Conservation (phyloP, 768 basidiomycete genomes). For the Boletus tomentosulus region DNA sequence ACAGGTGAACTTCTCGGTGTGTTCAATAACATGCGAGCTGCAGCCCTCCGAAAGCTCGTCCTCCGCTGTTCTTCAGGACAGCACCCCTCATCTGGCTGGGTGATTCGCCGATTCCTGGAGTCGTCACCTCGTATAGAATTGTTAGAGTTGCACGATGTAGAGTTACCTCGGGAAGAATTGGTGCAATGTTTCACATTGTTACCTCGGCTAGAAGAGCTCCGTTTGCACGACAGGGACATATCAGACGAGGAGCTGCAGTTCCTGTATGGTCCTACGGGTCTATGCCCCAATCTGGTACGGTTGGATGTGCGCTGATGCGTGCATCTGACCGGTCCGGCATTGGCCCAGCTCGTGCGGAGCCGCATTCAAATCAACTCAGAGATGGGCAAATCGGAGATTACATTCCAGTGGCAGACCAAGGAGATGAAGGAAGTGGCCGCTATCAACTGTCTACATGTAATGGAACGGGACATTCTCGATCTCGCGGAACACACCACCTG, state of each 20-base stretch:
- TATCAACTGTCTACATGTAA: slow-evolving; percentile 55
- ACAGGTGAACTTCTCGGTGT: slow-evolving; percentile 28
- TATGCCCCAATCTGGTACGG: slow-evolving; percentile 44
- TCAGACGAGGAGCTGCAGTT: slow-evolving; percentile 40
- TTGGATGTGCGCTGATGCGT: slow-evolving; percentile 61
- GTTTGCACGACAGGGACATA: slow-evolving; percentile 57
- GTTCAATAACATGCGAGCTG: slow-evolving; percentile 31
- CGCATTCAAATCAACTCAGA: slow-evolving; percentile 24
- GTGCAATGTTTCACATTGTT: slow-evolving; percentile 33
- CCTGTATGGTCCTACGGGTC: slow-evolving; percentile 36
- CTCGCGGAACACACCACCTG: slow-evolving; percentile 46
- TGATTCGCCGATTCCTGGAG: slow-evolving; percentile 27
- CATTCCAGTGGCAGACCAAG: slow-evolving; percentile 10
- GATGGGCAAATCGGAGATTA: neutral
- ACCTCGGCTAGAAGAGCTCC: slow-evolving; percentile 42
- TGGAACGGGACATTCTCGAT: slow-evolving; percentile 49
- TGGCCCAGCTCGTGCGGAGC: slow-evolving; percentile 47
- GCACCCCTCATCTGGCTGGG: slow-evolving; percentile 26
- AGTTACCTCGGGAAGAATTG: slow-evolving; percentile 39
- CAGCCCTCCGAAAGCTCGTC: slow-evolving; percentile 35
- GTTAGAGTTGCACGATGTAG: slow-evolving; percentile 49
- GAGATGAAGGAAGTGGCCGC: slow-evolving; percentile 45
- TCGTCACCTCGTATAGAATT: slow-evolving; percentile 34
- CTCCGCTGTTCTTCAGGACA: slow-evolving; percentile 34
- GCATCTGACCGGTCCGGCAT: slow-evolving; percentile 45